phyloP scores from a whole-genome alignment of 768 basidiomycete species.

The Pulveroboletus sp. region DNA sequence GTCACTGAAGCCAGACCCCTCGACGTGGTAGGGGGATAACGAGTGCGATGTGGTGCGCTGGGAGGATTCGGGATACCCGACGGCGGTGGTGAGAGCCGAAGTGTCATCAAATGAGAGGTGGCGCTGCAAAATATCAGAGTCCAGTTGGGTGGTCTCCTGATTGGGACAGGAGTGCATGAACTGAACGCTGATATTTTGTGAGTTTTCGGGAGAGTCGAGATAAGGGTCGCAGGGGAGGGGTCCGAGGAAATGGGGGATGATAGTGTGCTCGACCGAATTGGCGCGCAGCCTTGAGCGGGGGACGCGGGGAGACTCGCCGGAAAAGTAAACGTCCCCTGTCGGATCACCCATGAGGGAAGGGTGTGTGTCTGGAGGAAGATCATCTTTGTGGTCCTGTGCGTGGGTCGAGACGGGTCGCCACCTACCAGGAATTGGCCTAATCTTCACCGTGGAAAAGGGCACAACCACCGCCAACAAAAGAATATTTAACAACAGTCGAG shows the following conservation, averaged over 20 bases:
- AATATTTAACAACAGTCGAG: slow-evolving; percentile 10
- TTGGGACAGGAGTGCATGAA: slow-evolving; percentile 26
- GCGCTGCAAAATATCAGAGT: slow-evolving; percentile 25
- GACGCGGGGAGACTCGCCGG: slow-evolving; percentile 10
- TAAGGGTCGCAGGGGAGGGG: slow-evolving; percentile 18
- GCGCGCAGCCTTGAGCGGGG: slow-evolving; percentile 12
- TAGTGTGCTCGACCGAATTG: slow-evolving; percentile 13
- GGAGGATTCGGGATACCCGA: slow-evolving; percentile 29
- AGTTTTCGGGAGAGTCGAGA: slow-evolving; percentile 9
- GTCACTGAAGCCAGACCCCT: slow-evolving; percentile 9
- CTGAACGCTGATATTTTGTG: slow-evolving; percentile 31
- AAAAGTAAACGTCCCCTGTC: slow-evolving; percentile 12
- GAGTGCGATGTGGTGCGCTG: slow-evolving; percentile 29
- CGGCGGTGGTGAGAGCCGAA: background rate
- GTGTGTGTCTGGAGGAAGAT: slow-evolving; percentile 13
- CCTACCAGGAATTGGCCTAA: slow-evolving; percentile 23
- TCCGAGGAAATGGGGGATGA: slow-evolving; percentile 17
- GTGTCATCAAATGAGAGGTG: slow-evolving; percentile 10
- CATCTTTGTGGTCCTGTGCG: slow-evolving; percentile 19
- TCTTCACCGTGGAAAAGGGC: slow-evolving; percentile 32
- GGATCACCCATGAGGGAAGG: slow-evolving; percentile 21
- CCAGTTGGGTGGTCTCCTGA: slow-evolving; percentile 23
- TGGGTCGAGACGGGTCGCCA: slow-evolving; percentile 6
- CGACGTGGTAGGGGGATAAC: slow-evolving; percentile 14
- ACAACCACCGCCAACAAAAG: slow-evolving; percentile 10